Conservation (phyloP, 108 stramenopile genomes). For the Nitzschia palea region DNA sequence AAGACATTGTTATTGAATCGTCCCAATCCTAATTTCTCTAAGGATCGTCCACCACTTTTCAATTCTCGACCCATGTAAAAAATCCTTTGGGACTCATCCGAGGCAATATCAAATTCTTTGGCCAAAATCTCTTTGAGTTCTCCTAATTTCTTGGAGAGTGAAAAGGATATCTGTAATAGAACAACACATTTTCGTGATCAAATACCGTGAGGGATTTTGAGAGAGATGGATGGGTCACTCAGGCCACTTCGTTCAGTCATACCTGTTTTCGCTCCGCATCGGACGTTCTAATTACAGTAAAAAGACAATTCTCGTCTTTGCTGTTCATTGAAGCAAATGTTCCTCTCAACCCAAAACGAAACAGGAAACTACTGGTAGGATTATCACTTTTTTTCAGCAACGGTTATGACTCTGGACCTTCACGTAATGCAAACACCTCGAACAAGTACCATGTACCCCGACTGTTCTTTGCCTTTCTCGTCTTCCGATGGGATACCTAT, state of each 20-base stretch:
- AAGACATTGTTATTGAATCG: conserved; percentile 12
- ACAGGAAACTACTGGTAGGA: no score
- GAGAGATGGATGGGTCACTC: no score
- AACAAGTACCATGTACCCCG: no score
- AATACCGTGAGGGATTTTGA: no score
- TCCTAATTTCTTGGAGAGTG: conserved; percentile 12
- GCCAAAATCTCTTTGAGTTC: conserved; percentile 19
- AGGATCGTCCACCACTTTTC: conserved; percentile 58
- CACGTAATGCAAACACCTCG: no score
- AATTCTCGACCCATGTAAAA: conserved; percentile 79
- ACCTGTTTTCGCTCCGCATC: conserved; percentile 29
- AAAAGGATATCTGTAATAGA: conserved; percentile 11
- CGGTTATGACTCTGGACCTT: no score
- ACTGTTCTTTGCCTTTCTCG: no score
- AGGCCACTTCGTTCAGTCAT: no score
- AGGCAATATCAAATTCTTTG: conserved; percentile 11
- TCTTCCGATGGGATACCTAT: no score
- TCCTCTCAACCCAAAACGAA: no score
- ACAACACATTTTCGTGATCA: no score
- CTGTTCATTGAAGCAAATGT: neutral
- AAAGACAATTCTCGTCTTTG: conserved; percentile 5
- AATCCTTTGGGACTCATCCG: conserved; percentile 51
- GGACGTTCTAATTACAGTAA: conserved; percentile 24
- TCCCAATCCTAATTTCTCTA: conserved; percentile 58
- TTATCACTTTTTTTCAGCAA: no score